A percentile compares a stretch with the other conserved stretches of the same genome.
Evolutionary conservation across 2,329 filamentous ascomycete species (phyloP).

Genomic region (Fusarium virguliforme): DNA sequence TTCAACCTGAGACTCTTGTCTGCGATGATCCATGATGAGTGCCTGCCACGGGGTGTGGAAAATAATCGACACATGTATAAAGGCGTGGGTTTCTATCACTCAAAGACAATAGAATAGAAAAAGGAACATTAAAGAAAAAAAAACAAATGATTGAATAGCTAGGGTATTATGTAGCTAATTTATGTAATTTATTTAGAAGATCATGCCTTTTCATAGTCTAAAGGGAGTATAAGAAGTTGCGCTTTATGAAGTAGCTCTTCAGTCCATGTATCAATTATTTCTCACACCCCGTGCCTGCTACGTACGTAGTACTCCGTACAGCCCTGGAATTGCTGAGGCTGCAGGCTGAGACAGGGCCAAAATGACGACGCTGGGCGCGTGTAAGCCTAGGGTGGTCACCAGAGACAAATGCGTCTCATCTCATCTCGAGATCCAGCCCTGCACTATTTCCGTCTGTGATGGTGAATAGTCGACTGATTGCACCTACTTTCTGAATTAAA

Average conservation of each 20-base stretch:
- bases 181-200: too few species aligned
- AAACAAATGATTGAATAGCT: too few species aligned
- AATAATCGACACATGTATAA: too few species aligned
- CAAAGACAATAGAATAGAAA: too few species aligned
- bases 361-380: background rate
- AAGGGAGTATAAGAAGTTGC: too few species aligned
- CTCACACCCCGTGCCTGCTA: too few species aligned
- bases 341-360: constrained; percentile 11
- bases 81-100: too few species aligned
- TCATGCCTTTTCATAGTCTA: too few species aligned
- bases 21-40: constrained; percentile 24
- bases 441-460: constrained; percentile 8
- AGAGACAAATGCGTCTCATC: constrained; percentile 39
- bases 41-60: background rate
- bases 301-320: background rate
- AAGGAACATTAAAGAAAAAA: too few species aligned
- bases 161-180: too few species aligned
- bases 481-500: background rate
- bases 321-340: background rate
- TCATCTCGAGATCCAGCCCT: constrained; percentile 14
- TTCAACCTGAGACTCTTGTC: constrained; percentile 18
- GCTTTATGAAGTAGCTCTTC: too few species aligned
- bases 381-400: constrained; percentile 11
- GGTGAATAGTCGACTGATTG: constrained; percentile 6
- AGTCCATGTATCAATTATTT: too few species aligned